Conservation (phyloP, 176 grass and related monocot genomes). For the Oryza glumipatula region DNA sequence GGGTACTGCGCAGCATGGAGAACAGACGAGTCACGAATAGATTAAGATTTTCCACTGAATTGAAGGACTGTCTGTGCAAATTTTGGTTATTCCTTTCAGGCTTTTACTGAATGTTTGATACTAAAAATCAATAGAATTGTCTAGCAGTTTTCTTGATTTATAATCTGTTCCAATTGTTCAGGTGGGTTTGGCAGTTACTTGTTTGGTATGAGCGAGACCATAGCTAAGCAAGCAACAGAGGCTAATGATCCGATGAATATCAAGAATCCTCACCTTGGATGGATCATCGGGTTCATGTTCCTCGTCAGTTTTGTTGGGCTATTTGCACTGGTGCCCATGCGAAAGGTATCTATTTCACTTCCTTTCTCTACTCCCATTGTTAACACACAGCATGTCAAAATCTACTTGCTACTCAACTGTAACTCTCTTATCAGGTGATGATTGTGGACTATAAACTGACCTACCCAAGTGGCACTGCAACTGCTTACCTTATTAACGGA, state of each 20-base stretch:
- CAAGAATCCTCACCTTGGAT: constrained; percentile 54
- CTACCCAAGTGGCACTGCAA: constrained; percentile 89
- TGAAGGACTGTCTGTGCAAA: background rate
- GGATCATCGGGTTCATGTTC: constrained; percentile 64
- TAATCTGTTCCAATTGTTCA: constrained; percentile 17
- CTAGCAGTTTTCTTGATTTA: background rate
- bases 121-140: background rate
- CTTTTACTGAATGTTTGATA: background rate
- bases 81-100: background rate
- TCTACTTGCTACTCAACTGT: background rate
- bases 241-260: constrained; percentile 51
- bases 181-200: constrained; percentile 65
- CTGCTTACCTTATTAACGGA: constrained; percentile 83
- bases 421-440: constrained; percentile 65
- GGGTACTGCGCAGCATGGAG: no score
- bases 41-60: constrained; percentile 2
- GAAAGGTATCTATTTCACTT: constrained; percentile 46
- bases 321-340: constrained; percentile 55
- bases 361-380: background rate
- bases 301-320: constrained; percentile 64
- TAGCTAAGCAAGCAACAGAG: constrained; percentile 55
- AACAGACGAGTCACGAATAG: background rate
- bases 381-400: background rate
- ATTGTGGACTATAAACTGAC: constrained; percentile 93
- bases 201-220: constrained; percentile 46